phyloP scores from a whole-genome alignment of 2,329 filamentous ascomycete species.

The Monosporascus sp. region DNA sequence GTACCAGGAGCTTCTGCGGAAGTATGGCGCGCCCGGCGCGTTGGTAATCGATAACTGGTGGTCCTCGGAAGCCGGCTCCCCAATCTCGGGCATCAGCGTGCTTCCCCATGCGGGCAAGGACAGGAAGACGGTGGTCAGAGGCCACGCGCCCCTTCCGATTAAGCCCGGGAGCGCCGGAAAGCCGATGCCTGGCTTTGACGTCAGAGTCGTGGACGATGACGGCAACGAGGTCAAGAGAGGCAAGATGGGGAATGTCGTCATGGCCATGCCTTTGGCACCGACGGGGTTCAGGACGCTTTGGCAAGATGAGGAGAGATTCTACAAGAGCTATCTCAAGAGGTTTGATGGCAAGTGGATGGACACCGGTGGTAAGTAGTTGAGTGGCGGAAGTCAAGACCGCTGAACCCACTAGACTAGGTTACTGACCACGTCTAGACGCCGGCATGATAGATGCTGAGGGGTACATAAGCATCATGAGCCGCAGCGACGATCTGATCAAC shows the following conservation, averaged over 20 bases:
- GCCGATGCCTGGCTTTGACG: conserved; percentile 86
- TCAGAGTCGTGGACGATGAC: conserved; percentile 75
- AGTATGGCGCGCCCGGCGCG: conserved; percentile 60
- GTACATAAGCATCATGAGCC: conserved; percentile 60
- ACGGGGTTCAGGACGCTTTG: conserved; percentile 83
- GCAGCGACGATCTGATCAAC: conserved; percentile 84
- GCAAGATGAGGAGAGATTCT: conserved; percentile 81
- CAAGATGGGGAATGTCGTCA: conserved; percentile 86
- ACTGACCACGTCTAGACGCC: conserved; percentile 49
- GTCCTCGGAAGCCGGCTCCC: conserved; percentile 55
- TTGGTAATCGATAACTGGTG: conserved; percentile 57
- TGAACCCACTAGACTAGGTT: neutral
- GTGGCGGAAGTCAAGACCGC: neutral
- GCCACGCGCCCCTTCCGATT: conserved; percentile 46
- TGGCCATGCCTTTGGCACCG: conserved; percentile 75
- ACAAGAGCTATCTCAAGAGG: conserved; percentile 75
- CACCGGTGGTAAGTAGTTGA: conserved; percentile 51
- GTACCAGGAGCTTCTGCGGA: conserved; percentile 68
- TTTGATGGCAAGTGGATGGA: conserved; percentile 83
- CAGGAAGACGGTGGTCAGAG: conserved; percentile 37
- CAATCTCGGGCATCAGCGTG: conserved; percentile 52
- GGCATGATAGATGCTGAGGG: conserved; percentile 76
- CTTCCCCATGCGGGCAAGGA: conserved; percentile 54
- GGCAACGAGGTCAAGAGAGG: conserved; percentile 67
- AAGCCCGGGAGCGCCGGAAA: conserved; percentile 87